Evolutionary conservation across 2,329 filamentous ascomycete species (phyloP).

Genomic region (Ceratocystis destructans): DNA sequence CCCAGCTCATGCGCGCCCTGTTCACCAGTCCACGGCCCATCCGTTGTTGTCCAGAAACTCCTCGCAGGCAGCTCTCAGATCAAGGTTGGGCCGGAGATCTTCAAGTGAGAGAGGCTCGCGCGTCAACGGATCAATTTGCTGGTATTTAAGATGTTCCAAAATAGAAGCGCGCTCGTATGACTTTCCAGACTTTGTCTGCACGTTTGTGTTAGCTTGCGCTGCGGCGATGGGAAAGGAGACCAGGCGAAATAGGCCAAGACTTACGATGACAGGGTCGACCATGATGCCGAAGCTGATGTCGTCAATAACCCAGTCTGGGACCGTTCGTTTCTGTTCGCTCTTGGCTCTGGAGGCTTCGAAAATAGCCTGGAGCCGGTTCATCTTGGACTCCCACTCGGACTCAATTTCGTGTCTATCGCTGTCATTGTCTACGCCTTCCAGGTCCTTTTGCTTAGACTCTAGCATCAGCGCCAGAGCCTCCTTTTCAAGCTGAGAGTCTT

Average conservation of each 20-base stretch:
- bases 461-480: slow-evolving; percentile 44
- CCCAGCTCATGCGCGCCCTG: too few species aligned
- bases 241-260: slow-evolving; percentile 20
- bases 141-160: slow-evolving; percentile 67
- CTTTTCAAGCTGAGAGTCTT: slow-evolving; percentile 43
- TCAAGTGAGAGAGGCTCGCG: slow-evolving; percentile 53
- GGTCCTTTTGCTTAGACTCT: slow-evolving; percentile 28
- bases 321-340: slow-evolving; percentile 38
- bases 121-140: slow-evolving; percentile 68
- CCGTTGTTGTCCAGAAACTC: slow-evolving; percentile 78
- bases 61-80: slow-evolving; percentile 65
- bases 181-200: slow-evolving; percentile 65
- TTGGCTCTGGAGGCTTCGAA: slow-evolving; percentile 39
- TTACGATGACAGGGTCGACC: slow-evolving; percentile 52
- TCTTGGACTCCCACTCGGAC: slow-evolving; percentile 36
- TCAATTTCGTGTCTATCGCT: slow-evolving; percentile 36
- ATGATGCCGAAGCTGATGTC: slow-evolving; percentile 63
- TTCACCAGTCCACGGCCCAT: slow-evolving; percentile 82
- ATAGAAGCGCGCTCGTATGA: slow-evolving; percentile 82
- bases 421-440: slow-evolving; percentile 31
- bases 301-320: slow-evolving; percentile 66
- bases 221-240: background rate
- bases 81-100: slow-evolving; percentile 71
- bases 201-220: slow-evolving; percentile 19
- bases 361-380: slow-evolving; percentile 31